A percentile compares a stretch with the other conserved stretches of the same genome.
Evolutionary conservation across 306 rosid genomes (phyloP).

Genomic region (Nissolia schottii): DNA sequence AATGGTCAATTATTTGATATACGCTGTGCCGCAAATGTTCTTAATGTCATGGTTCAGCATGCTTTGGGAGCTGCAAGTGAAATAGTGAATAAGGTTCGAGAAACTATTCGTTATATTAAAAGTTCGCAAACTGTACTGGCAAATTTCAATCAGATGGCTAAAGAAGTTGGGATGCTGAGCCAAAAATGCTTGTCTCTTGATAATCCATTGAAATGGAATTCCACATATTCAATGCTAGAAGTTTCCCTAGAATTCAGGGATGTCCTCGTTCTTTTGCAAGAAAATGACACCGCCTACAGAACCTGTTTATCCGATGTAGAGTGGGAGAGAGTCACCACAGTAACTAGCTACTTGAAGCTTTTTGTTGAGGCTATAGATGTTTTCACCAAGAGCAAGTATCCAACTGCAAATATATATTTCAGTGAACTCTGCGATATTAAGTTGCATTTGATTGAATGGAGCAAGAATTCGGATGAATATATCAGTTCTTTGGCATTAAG

Average conservation of each 20-base stretch:
- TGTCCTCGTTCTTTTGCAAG: conserved; percentile 66
- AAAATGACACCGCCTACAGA: conserved; percentile 49
- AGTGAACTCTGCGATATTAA: conserved; percentile 89
- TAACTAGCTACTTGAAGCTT: conserved; percentile 70
- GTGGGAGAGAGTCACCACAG: conserved; percentile 62
- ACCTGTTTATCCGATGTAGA: conserved; percentile 58
- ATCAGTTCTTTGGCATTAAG: conserved; percentile 59
- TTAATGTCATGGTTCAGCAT: conserved; percentile 44
- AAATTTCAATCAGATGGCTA: conserved; percentile 67
- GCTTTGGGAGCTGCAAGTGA: conserved; percentile 55
- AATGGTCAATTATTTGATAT: conserved; percentile 87
- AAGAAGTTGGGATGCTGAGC: conserved; percentile 61
- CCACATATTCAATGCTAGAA: conserved; percentile 78
- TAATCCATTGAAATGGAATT: conserved; percentile 69
- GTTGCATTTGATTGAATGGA: conserved; percentile 85
- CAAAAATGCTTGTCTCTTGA: conserved; percentile 57
- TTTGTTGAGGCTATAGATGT: conserved; percentile 60
- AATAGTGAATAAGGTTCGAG: conserved; percentile 55
- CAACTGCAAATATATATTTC: conserved; percentile 79
- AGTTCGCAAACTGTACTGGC: conserved; percentile 61
- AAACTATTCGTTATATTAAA: conserved; percentile 58
- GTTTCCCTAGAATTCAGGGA: conserved; percentile 75
- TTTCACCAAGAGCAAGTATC: conserved; percentile 53
- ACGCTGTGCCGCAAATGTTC: conserved; percentile 58
- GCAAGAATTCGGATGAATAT: conserved; percentile 71